A percentile compares a stretch with the other conserved stretches of the same genome.
These are phyloP conservation scores for Venturiaceae sp. DNA, from an alignment of 2,329 filamentous ascomycete species.

Conservation along the genomic window DNA sequence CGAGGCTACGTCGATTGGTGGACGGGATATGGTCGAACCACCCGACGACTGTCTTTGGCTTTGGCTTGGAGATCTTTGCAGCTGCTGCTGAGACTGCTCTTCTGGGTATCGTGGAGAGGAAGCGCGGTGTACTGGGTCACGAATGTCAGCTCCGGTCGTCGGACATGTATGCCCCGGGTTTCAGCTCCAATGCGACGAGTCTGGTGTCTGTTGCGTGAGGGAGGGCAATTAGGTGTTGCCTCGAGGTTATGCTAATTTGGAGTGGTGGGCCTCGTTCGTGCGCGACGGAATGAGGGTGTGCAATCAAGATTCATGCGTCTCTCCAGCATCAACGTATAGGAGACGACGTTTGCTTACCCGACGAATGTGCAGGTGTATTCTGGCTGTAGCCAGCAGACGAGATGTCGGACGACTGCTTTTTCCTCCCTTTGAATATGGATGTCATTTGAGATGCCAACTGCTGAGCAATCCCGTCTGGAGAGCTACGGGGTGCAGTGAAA, in stretches of 20 bases:
- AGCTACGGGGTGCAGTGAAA: not conserved
- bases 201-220: not conserved
- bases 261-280: not conserved
- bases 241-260: not conserved
- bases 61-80: not conserved
- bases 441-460: not conserved
- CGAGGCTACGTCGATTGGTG: constrained; percentile 2
- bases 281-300: too few species aligned
- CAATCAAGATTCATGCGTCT: not conserved
- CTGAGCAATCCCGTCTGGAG: not conserved
- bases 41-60: not conserved
- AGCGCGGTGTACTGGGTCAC: not conserved
- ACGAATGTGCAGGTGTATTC: not conserved
- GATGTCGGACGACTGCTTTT: not conserved
- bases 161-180: not conserved
- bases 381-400: not conserved
- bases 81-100: not conserved
- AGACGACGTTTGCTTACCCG: not conserved
- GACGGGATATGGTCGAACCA: not conserved
- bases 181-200: not conserved
- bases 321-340: not conserved
- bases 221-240: not conserved
- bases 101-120: not conserved
- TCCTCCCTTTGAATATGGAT: not conserved
- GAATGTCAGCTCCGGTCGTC: not conserved